These are phyloP conservation scores for Carpinus viminea DNA, from an alignment of 306 rosid species.

Conservation along the genomic window DNA sequence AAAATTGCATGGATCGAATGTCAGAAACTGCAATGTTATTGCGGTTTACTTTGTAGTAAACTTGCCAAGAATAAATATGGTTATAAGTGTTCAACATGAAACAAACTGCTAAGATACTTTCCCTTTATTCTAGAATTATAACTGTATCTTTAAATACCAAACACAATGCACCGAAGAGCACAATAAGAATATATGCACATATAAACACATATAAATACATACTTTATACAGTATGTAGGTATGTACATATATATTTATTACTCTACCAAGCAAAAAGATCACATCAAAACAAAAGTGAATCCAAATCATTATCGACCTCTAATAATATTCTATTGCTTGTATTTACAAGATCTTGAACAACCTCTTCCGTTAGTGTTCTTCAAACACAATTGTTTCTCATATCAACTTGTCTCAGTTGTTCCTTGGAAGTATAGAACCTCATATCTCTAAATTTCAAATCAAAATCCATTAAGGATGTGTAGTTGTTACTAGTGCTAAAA, in stretches of 20 bases:
- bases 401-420: not conserved
- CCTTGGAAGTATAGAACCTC: not conserved
- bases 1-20: conserved; percentile 7
- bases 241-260: not conserved
- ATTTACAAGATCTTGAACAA: not conserved
- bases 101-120: not conserved
- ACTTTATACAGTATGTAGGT: not conserved
- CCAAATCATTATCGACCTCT: not conserved
- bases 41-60: not conserved
- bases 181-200: not conserved
- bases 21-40: conserved; percentile 26
- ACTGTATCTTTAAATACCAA: not conserved
- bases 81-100: not conserved
- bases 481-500: not conserved
- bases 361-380: not conserved
- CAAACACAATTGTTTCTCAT: not conserved
- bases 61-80: not conserved
- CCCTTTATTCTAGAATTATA: not conserved
- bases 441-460: not conserved
- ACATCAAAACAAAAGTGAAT: not conserved
- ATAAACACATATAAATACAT: not conserved
- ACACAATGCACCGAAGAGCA: not conserved
- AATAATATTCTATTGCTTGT: not conserved
- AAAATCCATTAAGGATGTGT: not conserved
- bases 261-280: not conserved